Conservation (phyloP, 306 rosid species). For the Bauhinia variegata region DNA sequence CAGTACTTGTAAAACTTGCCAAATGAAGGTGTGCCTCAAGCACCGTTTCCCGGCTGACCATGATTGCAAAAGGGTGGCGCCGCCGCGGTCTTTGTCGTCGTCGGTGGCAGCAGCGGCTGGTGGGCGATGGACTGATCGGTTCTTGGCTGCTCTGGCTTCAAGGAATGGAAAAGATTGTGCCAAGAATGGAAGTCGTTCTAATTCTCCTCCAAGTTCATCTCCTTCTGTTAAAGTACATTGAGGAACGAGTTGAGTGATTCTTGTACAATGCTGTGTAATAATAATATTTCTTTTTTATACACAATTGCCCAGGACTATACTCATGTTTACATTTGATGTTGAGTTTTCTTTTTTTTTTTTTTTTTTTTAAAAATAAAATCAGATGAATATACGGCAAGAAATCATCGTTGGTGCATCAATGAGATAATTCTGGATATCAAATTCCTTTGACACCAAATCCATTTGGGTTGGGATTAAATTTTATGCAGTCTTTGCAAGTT, state of each 20-base stretch:
- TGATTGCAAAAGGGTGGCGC: conserved; percentile 41
- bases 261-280: neutral
- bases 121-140: conserved; percentile 55
- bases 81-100: neutral
- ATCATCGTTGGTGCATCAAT: too few relatives aligned
- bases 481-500: too few relatives aligned
- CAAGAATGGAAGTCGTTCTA: conserved; percentile 42
- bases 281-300: too few relatives aligned
- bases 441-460: too few relatives aligned
- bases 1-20: conserved; percentile 72
- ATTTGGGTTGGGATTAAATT: too few relatives aligned
- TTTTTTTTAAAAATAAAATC: too few relatives aligned
- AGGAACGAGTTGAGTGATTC: neutral
- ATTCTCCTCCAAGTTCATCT: conserved; percentile 44
- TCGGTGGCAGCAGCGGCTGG: neutral
- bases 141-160: conserved; percentile 59
- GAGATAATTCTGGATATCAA: too few relatives aligned
- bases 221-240: conserved; percentile 61
- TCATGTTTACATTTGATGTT: too few relatives aligned
- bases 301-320: too few relatives aligned
- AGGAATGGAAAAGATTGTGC: conserved; percentile 65
- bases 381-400: too few relatives aligned
- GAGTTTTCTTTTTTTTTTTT: too few relatives aligned
- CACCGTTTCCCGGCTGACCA: conserved; percentile 90
- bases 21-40: conserved; percentile 72